Percentiles rank a stretch among this genome's conserved stretches.
These are phyloP conservation scores for Aspergillus brasiliensis DNA, from an alignment of 2,329 filamentous ascomycete species.

Conservation along the genomic window DNA sequence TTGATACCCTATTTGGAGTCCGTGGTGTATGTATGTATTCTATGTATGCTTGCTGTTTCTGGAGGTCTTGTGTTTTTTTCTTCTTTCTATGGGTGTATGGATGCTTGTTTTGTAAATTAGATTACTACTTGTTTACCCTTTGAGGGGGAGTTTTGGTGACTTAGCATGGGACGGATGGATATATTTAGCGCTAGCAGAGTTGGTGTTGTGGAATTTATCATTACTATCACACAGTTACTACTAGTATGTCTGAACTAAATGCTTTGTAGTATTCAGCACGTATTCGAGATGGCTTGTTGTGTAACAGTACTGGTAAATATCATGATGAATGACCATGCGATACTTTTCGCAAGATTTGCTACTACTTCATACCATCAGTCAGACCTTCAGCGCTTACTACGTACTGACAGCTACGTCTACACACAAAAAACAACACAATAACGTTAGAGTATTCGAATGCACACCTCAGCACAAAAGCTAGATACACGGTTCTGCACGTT, in stretches of 20 bases:
- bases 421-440: background rate
- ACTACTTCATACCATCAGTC: too few species aligned
- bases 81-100: background rate
- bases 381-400: background rate
- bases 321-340: too few species aligned
- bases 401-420: background rate
- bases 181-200: background rate
- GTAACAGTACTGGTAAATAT: too few species aligned
- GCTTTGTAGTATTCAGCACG: background rate
- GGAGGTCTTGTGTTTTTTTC: background rate
- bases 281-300: background rate
- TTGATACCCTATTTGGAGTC: background rate
- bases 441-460: conserved; percentile 8
- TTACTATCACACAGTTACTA: background rate
- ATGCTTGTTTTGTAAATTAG: background rate
- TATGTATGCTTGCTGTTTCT: conserved; percentile 3
- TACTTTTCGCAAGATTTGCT: too few species aligned
- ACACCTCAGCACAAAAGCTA: conserved; percentile 14
- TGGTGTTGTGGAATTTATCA: background rate
- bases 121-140: background rate
- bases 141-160: background rate
- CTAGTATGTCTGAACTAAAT: too few species aligned
- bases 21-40: background rate
- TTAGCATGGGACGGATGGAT: background rate
- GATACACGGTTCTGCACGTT: conserved; percentile 14